phyloP scores from a whole-genome alignment of 2,329 filamentous ascomycete genomes.

The Colletotrichum cuscutae region DNA sequence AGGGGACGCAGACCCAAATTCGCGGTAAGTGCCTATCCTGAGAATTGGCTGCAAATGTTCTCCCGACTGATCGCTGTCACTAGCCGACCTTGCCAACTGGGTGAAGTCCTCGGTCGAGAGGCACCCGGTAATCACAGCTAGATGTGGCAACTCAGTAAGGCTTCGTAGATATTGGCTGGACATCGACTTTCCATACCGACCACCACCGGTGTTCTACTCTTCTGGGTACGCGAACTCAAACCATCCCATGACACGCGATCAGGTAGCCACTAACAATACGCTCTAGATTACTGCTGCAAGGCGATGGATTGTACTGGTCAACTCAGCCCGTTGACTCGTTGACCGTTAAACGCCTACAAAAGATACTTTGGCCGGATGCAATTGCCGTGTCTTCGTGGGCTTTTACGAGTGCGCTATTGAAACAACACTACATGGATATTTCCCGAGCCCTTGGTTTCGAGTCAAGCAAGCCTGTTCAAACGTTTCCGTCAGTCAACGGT shows the following conservation, averaged over 20 bases:
- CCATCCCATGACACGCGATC: background rate
- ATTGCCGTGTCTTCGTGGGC: conserved; percentile 62
- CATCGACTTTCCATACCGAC: conserved; percentile 66
- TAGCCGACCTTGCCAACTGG: conserved; percentile 58
- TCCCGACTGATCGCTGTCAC: background rate
- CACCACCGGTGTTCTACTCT: conserved; percentile 69
- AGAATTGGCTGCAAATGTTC: background rate
- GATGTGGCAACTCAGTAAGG: conserved; percentile 59
- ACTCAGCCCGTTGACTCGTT: conserved; percentile 59
- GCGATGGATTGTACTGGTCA: conserved; percentile 59
- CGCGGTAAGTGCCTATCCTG: conserved; percentile 12
- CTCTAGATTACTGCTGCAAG: conserved; percentile 59
- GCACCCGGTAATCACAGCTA: conserved; percentile 53
- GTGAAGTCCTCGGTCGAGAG: conserved; percentile 53
- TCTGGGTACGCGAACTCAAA: conserved; percentile 62
- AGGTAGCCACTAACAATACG: conserved; percentile 36
- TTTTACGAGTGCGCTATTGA: conserved; percentile 59
- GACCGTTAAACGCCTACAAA: conserved; percentile 55
- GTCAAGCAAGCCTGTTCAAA: conserved; percentile 14
- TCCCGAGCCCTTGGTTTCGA: conserved; percentile 58
- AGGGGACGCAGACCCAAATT: conserved; percentile 57
- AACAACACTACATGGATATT: conserved; percentile 55
- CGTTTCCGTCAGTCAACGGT: background rate
- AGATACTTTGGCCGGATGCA: conserved; percentile 65
- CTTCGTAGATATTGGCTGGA: conserved; percentile 69